Evolutionary conservation across 495 filamentous ascomycete genomes (phyloP), one percentile per base, ranked within the genome.

Genomic region (Penicillium robsamsonii): DNA sequence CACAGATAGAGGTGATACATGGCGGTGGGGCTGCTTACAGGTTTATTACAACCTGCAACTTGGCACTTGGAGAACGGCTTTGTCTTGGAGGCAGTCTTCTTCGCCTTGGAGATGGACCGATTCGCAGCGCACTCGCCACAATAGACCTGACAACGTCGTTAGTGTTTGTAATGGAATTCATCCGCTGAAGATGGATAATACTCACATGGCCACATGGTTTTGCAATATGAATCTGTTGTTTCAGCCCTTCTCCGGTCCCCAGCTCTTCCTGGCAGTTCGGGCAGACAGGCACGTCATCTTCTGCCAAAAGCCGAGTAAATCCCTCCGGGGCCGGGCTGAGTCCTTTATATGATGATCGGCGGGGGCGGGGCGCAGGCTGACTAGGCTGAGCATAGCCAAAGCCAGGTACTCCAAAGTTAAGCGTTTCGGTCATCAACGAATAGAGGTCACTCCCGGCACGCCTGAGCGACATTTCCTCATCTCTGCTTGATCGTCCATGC

Each of bases 201-300:
- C 87, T 57, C 76, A 92, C 89, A 78, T 92, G 89, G 52, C 89
- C 89, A 69, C 89, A 92, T 54, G 73, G 71, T 59, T 84, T 90
- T 1, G 84, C 76, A 17, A 89, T 78, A 87, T 89, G 91, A 31
- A 91, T 85, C 55, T 88, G 81, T 65, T 82, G 81, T 65, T 86
- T 84, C 8, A 73, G 54, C 24, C 84, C 83, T 42, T 79, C 73
- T 20, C 80, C 79, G 18, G 72, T 71, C n/a, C 87, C 84, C 44
- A 92, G 69, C 64, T 92, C 89, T 35, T 82, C 77, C 6, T 81
- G 79, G 61, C 89, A 92, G 56, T 85, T 86, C 1, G 89, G 88
- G 68, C 89, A 92, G 13, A 88, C 75, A 4, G 91, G 69, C 5
- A 83, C 66, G 31, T 90, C 84, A 17, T 82, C 78, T 33, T 90